Percentiles rank a stretch among this genome's conserved stretches.
Conservation (phyloP, 495 filamentous ascomycete species). For the Chlorociboria aeruginascens region DNA sequence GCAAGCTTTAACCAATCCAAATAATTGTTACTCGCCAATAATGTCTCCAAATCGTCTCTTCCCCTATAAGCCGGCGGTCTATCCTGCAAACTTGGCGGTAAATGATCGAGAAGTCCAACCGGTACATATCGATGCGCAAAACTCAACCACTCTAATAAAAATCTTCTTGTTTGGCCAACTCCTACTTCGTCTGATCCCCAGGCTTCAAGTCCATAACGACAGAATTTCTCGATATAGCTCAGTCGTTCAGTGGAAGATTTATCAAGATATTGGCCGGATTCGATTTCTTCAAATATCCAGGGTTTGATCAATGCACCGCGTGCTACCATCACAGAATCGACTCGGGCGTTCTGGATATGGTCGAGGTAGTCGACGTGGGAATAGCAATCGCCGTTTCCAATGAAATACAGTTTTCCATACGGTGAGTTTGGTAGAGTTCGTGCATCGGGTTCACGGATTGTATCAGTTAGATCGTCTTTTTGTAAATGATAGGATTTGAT, state of each 20-base stretch:
- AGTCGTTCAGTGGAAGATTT: conserved; percentile 83
- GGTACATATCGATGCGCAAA: conserved; percentile 88
- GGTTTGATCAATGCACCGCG: conserved; percentile 91
- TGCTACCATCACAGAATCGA: conserved; percentile 85
- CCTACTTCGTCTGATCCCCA: conserved; percentile 96
- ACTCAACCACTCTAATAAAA: conserved; percentile 89
- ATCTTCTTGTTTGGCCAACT: conserved; percentile 75
- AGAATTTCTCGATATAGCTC: conserved; percentile 76
- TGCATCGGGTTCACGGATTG: conserved; percentile 60
- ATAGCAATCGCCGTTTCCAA: conserved; percentile 94
- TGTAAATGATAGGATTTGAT: conserved; percentile 65
- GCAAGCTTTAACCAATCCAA: conserved; percentile 98
- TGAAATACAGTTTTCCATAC: conserved; percentile 59
- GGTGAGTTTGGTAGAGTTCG: conserved; percentile 41
- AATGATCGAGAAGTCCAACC: conserved; percentile 71
- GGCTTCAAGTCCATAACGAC: conserved; percentile 74
- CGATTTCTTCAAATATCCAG: conserved; percentile 96
- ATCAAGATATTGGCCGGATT: conserved; percentile 82
- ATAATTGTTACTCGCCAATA: conserved; percentile 80
- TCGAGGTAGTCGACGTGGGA: conserved; percentile 79
- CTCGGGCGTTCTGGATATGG: conserved; percentile 61
- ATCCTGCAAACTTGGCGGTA: conserved; percentile 81
- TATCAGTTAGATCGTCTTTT: conserved; percentile 54
- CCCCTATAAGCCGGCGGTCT: conserved; percentile 73
- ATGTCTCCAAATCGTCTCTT: conserved; percentile 79